Base-by-base conservation (phyloP, 441 rosid genomes). In the Mallotus japonicus region DNA sequence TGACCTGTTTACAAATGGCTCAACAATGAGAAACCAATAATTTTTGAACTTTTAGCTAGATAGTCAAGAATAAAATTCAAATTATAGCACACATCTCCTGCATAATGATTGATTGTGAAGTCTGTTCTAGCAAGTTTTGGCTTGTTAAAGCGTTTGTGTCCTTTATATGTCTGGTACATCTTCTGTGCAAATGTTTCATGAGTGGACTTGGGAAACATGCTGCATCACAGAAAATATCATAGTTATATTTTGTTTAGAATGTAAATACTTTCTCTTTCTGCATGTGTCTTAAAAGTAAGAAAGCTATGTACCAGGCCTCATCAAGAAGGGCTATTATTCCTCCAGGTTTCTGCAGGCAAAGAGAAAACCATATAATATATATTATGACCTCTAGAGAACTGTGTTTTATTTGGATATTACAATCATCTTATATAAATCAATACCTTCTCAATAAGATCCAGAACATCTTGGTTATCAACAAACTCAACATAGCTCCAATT, bases 381-480 rank as follows among this genome's bases (percentile, higher is more conserved):
- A 19, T 70, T 46, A 40, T 62, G 40, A 68, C 73, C 46, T 15
- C 71, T 61, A 19, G 28, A 67, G 24, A n/a, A 54, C 40, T 13
- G 28, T 13, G 22, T 63, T 10, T 64, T 64, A 67, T 15, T 63
- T 44, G 70, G 56, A 72, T 46, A 65, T 77, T 28, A 62, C 22
- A 9, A 67, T 50, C 28, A 20, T 44, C 42, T 46, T 61, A 9
- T 24, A 56, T 19, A n/a, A 62, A 69, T 12, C 59, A 76, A 76
- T 40, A 89, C 97, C 96, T 88, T 95, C 87, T 92, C 92, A 68
- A 89, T 80, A 53, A 89, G 92, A 78, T 89, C 94, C 72, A 89
- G 75, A 70, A 89, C 90, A 71, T 89, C 94, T 69, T 89, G 94
- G 78, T 89, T 89, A 71, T 86, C 94, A 28, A 87, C 88, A 72